Conservation (phyloP, 768 basidiomycete genomes). For the Tylopilus intermedius region DNA sequence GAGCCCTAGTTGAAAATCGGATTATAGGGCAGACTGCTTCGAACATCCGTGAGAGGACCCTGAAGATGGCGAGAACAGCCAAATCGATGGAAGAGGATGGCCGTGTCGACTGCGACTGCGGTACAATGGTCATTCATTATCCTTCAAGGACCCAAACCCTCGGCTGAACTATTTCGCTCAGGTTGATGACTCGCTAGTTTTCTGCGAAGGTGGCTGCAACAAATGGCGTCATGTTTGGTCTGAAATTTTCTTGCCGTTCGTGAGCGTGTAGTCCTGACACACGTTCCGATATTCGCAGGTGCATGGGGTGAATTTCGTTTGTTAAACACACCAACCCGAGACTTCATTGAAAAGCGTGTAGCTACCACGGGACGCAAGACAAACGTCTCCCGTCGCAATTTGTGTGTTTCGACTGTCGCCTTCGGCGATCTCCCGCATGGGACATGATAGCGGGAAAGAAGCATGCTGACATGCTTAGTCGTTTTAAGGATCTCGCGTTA, state of each 20-base stretch:
- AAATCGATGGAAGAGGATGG: constrained; percentile 29
- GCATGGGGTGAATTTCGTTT: constrained; percentile 33
- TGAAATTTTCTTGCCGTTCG: constrained; percentile 15
- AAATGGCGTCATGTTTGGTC: constrained; percentile 78
- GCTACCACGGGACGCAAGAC: constrained; percentile 61
- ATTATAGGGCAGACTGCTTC: constrained; percentile 4
- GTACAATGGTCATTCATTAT: constrained; percentile 40
- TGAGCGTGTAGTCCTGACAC: neutral
- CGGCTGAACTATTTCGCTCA: constrained; percentile 22
- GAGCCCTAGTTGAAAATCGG: constrained; percentile 27
- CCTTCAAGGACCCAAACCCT: neutral
- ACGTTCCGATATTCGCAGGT: constrained; percentile 21
- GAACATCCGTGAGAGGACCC: neutral
- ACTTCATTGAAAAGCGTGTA: constrained; percentile 20
- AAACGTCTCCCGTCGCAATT: constrained; percentile 55
- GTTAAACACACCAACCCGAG: neutral
- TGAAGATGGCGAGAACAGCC: constrained; percentile 9
- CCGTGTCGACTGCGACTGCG: constrained; percentile 66
- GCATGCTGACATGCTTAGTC: constrained; percentile 52
- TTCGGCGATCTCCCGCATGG: constrained; percentile 63
- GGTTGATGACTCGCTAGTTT: constrained; percentile 52
- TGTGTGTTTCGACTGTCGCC: constrained; percentile 72
- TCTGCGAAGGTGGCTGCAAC: constrained; percentile 70
- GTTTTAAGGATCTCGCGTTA: constrained; percentile 64
- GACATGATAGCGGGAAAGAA: constrained; percentile 58